Evolutionary conservation across 73 alveolate species (phyloP), one percentile per base, ranked within the genome.

Genomic region (Tetrahymena malaccensis): DNA sequence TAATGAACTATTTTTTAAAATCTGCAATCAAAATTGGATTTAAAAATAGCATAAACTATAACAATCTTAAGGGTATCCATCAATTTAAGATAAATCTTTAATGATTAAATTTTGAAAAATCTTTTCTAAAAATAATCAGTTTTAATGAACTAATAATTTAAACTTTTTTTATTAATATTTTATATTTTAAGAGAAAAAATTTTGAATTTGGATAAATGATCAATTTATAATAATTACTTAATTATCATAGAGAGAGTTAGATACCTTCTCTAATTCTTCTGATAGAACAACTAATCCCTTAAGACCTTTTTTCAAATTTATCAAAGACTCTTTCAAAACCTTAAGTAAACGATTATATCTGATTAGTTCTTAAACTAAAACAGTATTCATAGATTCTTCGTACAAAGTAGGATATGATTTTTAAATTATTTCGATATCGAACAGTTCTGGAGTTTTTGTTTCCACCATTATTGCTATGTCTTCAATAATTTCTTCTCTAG

Each of bases 371-470:
- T 99, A 98, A 43, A 98, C 99, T 57, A 99, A 98, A 35, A 99
- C 99, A 31, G 99, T 99, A 96, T 99, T 99, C 99, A 99, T 98
- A 44, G 99, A 96, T 95, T 99, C 99, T 84, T 99, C 96, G 96
- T 98, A 99, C 83, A 98, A 98, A 43, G 99, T 98, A 16, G 99
- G 99, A 98, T 98, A 99, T 97, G 85, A 97, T 85, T 97, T 98
- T 21, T 98, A 98, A 50, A 99, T 99, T 57, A 84, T 97, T 94
- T 99, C 99, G 35, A 98, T 97, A 96, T 99, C 99, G 93, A 99
- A 99, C 25, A 98, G 99, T 94, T 97, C 98, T 10, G 99, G 99
- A 43, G 99, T 97, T 96, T 97, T 97, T 55, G 98, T 94, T 94
- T 98, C 97, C 1, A 99, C 95, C 94, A 94, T 96, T 55, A 94